Conservation (phyloP, 805 yeast genomes). For the Brettanomyces anomalus region DNA sequence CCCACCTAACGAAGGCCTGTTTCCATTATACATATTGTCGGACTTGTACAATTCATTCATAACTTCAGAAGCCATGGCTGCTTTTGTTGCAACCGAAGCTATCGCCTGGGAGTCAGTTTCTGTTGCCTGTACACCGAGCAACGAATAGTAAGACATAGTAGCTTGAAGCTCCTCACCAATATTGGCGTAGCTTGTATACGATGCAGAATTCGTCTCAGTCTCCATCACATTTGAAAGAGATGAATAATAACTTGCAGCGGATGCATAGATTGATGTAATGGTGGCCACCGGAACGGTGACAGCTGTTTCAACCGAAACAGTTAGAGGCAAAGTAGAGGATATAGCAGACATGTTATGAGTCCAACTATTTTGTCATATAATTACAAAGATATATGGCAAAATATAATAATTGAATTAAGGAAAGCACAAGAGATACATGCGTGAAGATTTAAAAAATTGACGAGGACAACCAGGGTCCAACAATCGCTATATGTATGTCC, state of each 20-base stretch:
- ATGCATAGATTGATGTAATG: slow-evolving; percentile 8
- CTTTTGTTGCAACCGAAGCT: slow-evolving; percentile 12
- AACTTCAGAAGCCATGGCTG: slow-evolving; percentile 15
- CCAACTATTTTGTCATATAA: too few species aligned
- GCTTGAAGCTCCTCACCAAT: slow-evolving; percentile 14
- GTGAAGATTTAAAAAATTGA: too few species aligned
- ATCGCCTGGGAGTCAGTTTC: slow-evolving; percentile 12
- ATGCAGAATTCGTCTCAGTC: slow-evolving; percentile 3
- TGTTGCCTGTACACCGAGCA: slow-evolving; percentile 17
- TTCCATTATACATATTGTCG: slow-evolving; percentile 27
- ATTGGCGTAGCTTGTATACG: slow-evolving; percentile 3
- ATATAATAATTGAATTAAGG: too few species aligned
- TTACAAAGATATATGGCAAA: too few species aligned
- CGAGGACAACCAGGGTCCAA: too few species aligned
- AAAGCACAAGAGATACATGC: too few species aligned
- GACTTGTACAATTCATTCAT: slow-evolving; percentile 10
- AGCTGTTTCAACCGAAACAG: slow-evolving; percentile 6
- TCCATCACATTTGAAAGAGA: slow-evolving; percentile 3
- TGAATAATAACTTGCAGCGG: slow-evolving; percentile 2
- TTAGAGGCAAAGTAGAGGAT: slow-evolving; percentile 3
- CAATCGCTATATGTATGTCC: too few species aligned
- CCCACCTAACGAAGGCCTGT: slow-evolving; percentile 44
- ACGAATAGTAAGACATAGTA: slow-evolving; percentile 15
- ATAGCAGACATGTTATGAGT: too few species aligned
- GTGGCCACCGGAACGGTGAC: slow-evolving; percentile 7